Percentiles rank a stretch among this genome's conserved stretches.
These are phyloP conservation scores for Nemophila menziesii DNA, from an alignment of 257 asterid genomes.

Conservation along the genomic window DNA sequence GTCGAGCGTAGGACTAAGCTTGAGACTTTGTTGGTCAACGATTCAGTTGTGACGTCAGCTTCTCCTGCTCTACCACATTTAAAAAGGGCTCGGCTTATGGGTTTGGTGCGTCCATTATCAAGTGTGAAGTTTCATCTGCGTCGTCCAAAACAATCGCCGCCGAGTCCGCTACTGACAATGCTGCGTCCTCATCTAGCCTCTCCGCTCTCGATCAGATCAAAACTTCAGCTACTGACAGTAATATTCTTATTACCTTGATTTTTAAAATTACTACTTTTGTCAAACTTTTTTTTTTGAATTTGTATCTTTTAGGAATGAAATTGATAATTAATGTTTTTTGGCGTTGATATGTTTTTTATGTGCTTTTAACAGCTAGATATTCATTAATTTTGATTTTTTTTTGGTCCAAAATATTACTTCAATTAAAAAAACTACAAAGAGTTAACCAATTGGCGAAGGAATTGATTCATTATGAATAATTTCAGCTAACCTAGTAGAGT, in stretches of 20 bases:
- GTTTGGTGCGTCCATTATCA: conserved; percentile 22
- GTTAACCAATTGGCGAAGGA: too few relatives aligned
- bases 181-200: conserved; percentile 59
- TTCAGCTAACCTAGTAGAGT: too few relatives aligned
- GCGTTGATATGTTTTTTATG: background rate
- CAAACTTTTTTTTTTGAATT: background rate
- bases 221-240: conserved; percentile 74
- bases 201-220: conserved; percentile 80
- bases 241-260: conserved; percentile 2
- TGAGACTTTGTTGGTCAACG: conserved; percentile 47
- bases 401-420: too few relatives aligned
- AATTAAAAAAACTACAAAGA: too few relatives aligned
- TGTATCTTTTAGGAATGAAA: background rate
- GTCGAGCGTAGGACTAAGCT: conserved; percentile 60
- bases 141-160: conserved; percentile 26
- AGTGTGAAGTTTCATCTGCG: conserved; percentile 46
- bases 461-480: too few relatives aligned
- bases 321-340: too few relatives aligned
- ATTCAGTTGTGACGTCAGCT: conserved; percentile 30
- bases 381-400: too few relatives aligned
- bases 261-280: background rate
- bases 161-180: conserved; percentile 28
- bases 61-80: conserved; percentile 19
- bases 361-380: too few relatives aligned
- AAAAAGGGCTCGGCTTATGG: conserved; percentile 7